Evolutionary conservation across 805 yeast genomes (phyloP).

Genomic region (Pachysolen tannophilus): DNA sequence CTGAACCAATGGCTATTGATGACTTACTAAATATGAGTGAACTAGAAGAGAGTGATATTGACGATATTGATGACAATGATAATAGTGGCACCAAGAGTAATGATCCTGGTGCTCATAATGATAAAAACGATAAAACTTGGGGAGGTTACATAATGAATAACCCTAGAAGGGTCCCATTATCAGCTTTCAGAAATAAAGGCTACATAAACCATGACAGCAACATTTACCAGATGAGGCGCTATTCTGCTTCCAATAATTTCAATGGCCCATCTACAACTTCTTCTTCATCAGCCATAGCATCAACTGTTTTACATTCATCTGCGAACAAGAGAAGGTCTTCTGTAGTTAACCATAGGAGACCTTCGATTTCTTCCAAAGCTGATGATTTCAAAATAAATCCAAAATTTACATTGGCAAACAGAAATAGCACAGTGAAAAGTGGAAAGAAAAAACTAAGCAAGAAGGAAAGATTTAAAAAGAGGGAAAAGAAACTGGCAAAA

Average conservation of each 20-base stretch:
- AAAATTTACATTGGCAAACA: not conserved
- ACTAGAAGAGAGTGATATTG: slow-evolving; percentile 66
- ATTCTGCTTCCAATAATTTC: slow-evolving; percentile 3
- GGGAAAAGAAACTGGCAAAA: slow-evolving; percentile 14
- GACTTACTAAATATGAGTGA: slow-evolving; percentile 86
- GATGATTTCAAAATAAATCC: not conserved
- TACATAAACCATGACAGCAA: slow-evolving; percentile 17
- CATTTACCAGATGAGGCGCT: slow-evolving; percentile 1
- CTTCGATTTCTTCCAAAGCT: not conserved
- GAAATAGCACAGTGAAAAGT: slow-evolving; percentile 15
- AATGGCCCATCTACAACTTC: not conserved
- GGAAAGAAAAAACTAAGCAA: slow-evolving; percentile 22
- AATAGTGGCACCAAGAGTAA: slow-evolving; percentile 3
- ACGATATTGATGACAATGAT: slow-evolving; percentile 23
- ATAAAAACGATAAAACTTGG: not conserved
- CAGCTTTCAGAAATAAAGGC: slow-evolving; percentile 86
- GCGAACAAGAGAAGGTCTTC: slow-evolving; percentile 1
- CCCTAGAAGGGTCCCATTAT: slow-evolving; percentile 60
- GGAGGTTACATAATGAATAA: slow-evolving; percentile 9
- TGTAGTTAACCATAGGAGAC: too few species aligned
- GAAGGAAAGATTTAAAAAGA: slow-evolving; percentile 19
- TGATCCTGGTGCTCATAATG: not conserved
- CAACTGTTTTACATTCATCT: slow-evolving; percentile 3
- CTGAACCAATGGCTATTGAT: slow-evolving; percentile 40
- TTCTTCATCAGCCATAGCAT: slow-evolving; percentile 4